These are phyloP conservation scores for Phoma sp. DNA, from an alignment of 2,329 filamentous ascomycete species.

Conservation along the genomic window DNA sequence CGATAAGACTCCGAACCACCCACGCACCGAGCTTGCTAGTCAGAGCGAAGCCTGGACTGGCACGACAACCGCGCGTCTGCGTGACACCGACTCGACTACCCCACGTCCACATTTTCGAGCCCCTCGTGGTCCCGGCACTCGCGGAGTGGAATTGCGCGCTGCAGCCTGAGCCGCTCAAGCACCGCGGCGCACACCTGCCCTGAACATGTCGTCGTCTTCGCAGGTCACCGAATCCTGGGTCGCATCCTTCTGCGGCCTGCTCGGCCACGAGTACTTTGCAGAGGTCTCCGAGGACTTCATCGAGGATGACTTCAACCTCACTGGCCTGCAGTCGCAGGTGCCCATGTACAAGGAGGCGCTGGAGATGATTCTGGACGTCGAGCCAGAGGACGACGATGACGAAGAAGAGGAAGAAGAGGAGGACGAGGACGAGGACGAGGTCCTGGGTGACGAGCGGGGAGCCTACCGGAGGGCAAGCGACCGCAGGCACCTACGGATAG, in stretches of 20 bases:
- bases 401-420: constrained; percentile 77
- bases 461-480: constrained; percentile 53
- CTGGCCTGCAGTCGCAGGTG: constrained; percentile 91
- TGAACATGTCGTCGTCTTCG: constrained; percentile 62
- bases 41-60: not conserved
- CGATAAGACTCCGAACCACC: constrained; percentile 10
- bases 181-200: constrained; percentile 19
- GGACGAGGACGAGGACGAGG: constrained; percentile 63
- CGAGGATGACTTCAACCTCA: constrained; percentile 99
- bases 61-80: constrained; percentile 4
- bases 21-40: not conserved
- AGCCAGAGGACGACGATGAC: constrained; percentile 92
- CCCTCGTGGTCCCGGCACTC: constrained; percentile 30
- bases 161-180: constrained; percentile 23
- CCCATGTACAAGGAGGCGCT: constrained; percentile 99
- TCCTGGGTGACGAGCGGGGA: constrained; percentile 61
- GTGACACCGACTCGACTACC: constrained; percentile 18
- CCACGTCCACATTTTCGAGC: constrained; percentile 40
- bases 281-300: constrained; percentile 99
- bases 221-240: constrained; percentile 89
- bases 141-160: constrained; percentile 28
- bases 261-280: constrained; percentile 98
- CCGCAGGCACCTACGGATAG: constrained; percentile 82
- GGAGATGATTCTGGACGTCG: constrained; percentile 99
- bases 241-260: constrained; percentile 90